Conservation (phyloP, 2,329 filamentous ascomycete species). For the Stagonosporopsis cucurbitacearum region DNA sequence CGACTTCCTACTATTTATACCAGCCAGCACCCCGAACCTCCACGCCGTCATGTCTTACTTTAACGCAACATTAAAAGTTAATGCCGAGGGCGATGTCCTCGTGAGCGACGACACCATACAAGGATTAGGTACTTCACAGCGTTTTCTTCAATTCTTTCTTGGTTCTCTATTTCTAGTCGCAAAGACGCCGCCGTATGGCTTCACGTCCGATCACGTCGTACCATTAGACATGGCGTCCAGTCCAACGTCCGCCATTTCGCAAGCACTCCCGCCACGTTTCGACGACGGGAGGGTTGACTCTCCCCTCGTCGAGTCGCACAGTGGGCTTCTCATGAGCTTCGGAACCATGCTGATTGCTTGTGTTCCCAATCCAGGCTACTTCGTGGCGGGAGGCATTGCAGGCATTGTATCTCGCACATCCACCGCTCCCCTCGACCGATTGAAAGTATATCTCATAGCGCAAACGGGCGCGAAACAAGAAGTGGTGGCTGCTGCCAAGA, state of each 20-base stretch:
- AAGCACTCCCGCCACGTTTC: constrained; percentile 48
- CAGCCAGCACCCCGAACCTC: constrained; percentile 72
- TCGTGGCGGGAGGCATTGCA: constrained; percentile 91
- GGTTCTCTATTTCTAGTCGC: constrained; percentile 76
- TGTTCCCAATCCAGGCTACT: constrained; percentile 93
- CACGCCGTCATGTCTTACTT: constrained; percentile 90
- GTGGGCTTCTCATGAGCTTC: constrained; percentile 42
- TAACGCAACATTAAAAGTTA: constrained; percentile 85
- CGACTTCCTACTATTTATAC: constrained; percentile 92
- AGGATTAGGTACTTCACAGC: constrained; percentile 84
- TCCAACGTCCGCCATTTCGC: constrained; percentile 32
- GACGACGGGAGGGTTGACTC: constrained; percentile 33
- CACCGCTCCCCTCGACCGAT: constrained; percentile 92
- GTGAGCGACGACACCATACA: constrained; percentile 90
- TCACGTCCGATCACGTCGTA: constrained; percentile 33
- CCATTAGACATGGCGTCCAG: constrained; percentile 37
- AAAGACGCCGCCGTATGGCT: constrained; percentile 52
- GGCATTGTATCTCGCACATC: constrained; percentile 94
- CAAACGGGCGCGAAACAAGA: constrained; percentile 72
- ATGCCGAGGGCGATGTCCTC: constrained; percentile 90
- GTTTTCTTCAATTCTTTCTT: constrained; percentile 75
- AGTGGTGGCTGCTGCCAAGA: constrained; percentile 70
- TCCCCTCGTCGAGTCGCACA: constrained; percentile 38
- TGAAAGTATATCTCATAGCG: constrained; percentile 97
- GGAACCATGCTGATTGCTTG: constrained; percentile 61